Base-by-base conservation (phyloP, 2,329 filamentous ascomycete genomes). In the Colletotrichum lini region DNA sequence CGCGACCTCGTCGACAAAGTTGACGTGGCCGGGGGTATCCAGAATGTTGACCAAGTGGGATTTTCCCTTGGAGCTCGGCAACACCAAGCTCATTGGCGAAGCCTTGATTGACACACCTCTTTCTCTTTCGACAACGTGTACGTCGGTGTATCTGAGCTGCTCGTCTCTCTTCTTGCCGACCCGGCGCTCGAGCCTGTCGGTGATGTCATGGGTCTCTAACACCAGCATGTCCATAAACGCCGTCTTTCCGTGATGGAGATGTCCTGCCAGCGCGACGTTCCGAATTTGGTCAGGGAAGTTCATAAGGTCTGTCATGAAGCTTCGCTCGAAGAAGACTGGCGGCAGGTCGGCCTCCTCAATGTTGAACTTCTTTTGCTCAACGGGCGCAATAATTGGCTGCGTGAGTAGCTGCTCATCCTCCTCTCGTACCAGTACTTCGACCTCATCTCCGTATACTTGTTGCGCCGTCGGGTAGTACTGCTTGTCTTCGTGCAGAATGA, bases 391-490 rank as follows among this genome's bases (percentile, higher is more conserved):
- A 72, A 99, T 98, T 42, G 96, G 96, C 78, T 98, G 91, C 40
- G 94, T 91, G 73, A 99, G 88, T 57, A 95, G 93, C 81, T 99
- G 96, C 71, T 95, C 93, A 85, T 99, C 96, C 84, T 98, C 96
- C 82, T 99, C 96, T 79, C 98, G 94, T 47, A 99, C 96, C 82
- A 98, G 85, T 1, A 96, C 96, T 84, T 99, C 96, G 77, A 99
- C 96, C 83, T 96, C 95, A 76, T 91, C 89, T 63, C 96, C 96
- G 80, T 98, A 99, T 52, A 98, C 92, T 82, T 99, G 96, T 79
- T 96, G 92, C 67, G 96, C 96, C n/a, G 95, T 98, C 40, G 96
- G 96, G 80, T 99, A 99, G 83, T 99, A 99, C 81, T 98, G 96
- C 82, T 99, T 99, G 84, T 99, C 96, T 86, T 99, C 96, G 84